phyloP scores from a whole-genome alignment of 225 moss, liverwort and hornwort species.

The Pseudoscleropodium purum region DNA sequence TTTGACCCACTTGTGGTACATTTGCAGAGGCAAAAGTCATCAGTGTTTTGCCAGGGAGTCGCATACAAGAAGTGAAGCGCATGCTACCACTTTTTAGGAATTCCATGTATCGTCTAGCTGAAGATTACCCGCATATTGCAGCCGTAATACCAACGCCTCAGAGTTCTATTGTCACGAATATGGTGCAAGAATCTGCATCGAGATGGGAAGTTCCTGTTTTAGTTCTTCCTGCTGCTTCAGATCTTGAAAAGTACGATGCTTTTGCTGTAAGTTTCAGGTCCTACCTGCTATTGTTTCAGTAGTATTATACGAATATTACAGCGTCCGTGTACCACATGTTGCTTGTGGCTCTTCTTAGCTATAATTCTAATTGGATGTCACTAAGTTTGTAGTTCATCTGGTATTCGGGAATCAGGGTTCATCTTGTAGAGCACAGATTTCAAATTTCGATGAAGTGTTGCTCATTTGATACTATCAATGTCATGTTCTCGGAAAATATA shows the following conservation, averaged over 20 bases:
- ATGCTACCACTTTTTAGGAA: slow-evolving; percentile 85
- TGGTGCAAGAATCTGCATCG: slow-evolving; percentile 40
- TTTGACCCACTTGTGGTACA: neutral
- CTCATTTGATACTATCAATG: neutral
- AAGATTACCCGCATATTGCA: slow-evolving; percentile 39
- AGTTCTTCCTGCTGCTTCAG: slow-evolving; percentile 72
- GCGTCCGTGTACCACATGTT: neutral
- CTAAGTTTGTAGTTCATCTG: neutral
- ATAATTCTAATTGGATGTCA: neutral
- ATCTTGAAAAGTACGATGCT: slow-evolving; percentile 73
- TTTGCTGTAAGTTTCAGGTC: slow-evolving; percentile 61
- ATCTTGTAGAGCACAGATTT: neutral
- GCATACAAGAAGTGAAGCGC: slow-evolving; percentile 87
- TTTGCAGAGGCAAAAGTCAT: slow-evolving; percentile 58
- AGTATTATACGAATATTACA: neutral
- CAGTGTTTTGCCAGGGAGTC: slow-evolving; percentile 87
- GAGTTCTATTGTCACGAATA: slow-evolving; percentile 38
- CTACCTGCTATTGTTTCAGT: neutral
- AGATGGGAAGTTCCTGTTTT: slow-evolving; percentile 68
- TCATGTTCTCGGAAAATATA: neutral
- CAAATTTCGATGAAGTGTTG: neutral
- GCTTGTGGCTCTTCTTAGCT: neutral
- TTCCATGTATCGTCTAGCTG: slow-evolving; percentile 49
- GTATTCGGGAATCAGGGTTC: neutral
- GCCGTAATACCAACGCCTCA: slow-evolving; percentile 69